Evolutionary conservation across 2,329 filamentous ascomycete species (phyloP).

Genomic region (Gremmenia infestans): DNA sequence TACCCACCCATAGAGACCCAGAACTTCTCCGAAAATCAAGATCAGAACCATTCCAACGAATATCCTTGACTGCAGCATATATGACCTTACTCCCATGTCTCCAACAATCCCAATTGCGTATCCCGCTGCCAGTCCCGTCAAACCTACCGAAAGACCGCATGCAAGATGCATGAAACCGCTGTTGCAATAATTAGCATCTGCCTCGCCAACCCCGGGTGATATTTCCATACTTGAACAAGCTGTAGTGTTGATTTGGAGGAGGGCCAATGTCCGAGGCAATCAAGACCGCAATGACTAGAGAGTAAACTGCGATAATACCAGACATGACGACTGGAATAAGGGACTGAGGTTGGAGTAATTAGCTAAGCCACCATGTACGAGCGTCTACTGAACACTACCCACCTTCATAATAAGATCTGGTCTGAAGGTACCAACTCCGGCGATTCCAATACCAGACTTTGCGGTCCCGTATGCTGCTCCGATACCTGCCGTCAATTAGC

Average conservation of each 20-base stretch:
- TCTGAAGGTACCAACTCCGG: slow-evolving; percentile 77
- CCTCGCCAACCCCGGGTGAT: not conserved
- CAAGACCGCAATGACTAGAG: slow-evolving; percentile 91
- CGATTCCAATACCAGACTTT: slow-evolving; percentile 83
- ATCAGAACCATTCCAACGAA: slow-evolving; percentile 99
- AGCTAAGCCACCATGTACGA: not conserved
- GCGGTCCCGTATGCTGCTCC: slow-evolving; percentile 85
- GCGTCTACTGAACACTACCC: slow-evolving; percentile 18
- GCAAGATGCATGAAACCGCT: slow-evolving; percentile 92
- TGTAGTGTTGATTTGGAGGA: slow-evolving; percentile 63
- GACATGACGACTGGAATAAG: slow-evolving; percentile 94
- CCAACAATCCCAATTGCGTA: slow-evolving; percentile 96
- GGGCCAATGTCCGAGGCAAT: slow-evolving; percentile 87
- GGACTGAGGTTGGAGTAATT: slow-evolving; percentile 46
- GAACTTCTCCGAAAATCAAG: slow-evolving; percentile 94
- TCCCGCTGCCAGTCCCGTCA: slow-evolving; percentile 88
- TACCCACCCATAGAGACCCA: slow-evolving; percentile 90
- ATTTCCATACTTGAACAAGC: slow-evolving; percentile 68
- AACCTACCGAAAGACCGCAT: slow-evolving; percentile 82
- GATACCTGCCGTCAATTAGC: slow-evolving; percentile 32
- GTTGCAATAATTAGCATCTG: slow-evolving; percentile 12
- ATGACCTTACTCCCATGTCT: slow-evolving; percentile 87
- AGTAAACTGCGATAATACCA: slow-evolving; percentile 97
- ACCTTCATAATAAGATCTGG: slow-evolving; percentile 92
- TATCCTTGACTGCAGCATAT: slow-evolving; percentile 92